These are phyloP conservation scores for Lecanicillium sp. DNA, from an alignment of 2,329 filamentous ascomycete genomes.

Conservation along the genomic window DNA sequence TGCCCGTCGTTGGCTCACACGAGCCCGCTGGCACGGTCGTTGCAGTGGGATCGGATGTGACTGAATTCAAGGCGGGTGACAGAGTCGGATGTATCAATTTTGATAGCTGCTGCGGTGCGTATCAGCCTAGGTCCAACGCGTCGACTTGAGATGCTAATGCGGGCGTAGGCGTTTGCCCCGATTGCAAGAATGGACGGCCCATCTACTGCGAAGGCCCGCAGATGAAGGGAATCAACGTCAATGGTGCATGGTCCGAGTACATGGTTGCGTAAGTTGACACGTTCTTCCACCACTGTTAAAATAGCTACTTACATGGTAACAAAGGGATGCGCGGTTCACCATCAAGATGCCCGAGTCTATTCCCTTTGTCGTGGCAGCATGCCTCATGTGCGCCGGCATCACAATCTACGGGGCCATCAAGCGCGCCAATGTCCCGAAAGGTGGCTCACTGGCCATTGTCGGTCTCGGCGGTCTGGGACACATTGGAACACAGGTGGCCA, in stretches of 20 bases:
- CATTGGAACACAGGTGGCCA: conserved; percentile 10
- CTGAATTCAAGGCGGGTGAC: conserved; percentile 3
- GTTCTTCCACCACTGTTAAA: neutral
- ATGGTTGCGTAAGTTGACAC: conserved; percentile 8
- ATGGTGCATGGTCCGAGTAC: conserved; percentile 10
- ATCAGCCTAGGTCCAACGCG: neutral
- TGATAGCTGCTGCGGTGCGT: conserved; percentile 9
- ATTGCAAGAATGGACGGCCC: conserved; percentile 5
- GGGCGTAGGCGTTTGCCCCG: conserved; percentile 3
- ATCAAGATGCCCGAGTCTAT: conserved; percentile 9
- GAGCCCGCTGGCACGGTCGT: conserved; percentile 7
- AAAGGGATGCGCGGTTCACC: conserved; percentile 8
- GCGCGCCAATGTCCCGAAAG: conserved; percentile 4
- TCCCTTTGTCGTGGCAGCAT: conserved; percentile 5
- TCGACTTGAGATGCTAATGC: neutral
- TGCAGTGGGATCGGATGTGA: conserved; percentile 1
- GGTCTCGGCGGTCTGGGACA: conserved; percentile 11
- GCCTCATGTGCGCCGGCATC: conserved; percentile 11
- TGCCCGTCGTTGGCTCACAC: conserved; percentile 10
- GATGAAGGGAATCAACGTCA: conserved; percentile 9
- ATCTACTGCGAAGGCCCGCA: conserved; percentile 10
- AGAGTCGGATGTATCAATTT: conserved; percentile 10
- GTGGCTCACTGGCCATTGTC: conserved; percentile 9
- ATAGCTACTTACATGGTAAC: neutral
- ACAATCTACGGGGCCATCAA: conserved; percentile 12